These are phyloP conservation scores for Nakazawaea pomicola DNA, from an alignment of 805 yeast species.

Conservation along the genomic window DNA sequence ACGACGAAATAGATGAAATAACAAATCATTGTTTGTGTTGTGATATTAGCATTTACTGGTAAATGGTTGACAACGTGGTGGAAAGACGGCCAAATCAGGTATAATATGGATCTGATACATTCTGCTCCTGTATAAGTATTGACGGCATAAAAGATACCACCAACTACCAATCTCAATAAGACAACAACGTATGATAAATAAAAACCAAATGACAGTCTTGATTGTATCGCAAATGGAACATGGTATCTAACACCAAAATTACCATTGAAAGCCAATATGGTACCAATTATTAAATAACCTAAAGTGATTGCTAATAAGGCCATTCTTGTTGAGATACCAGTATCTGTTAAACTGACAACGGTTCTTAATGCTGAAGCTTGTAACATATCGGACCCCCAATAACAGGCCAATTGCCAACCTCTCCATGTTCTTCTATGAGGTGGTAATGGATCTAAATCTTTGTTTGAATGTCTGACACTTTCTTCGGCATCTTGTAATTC, in stretches of 20 bases:
- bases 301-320: constrained; percentile 17
- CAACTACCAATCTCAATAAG: constrained; percentile 28
- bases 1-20: constrained; percentile 28
- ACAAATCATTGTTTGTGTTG: constrained; percentile 25
- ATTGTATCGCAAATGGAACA: constrained; percentile 30
- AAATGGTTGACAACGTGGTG: constrained; percentile 19
- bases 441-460: constrained; percentile 19
- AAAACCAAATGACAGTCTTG: constrained; percentile 28
- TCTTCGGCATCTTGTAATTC: constrained; percentile 10
- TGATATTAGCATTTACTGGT: constrained; percentile 23
- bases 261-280: constrained; percentile 22
- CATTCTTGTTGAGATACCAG: constrained; percentile 20
- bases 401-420: constrained; percentile 19
- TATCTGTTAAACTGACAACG: constrained; percentile 16
- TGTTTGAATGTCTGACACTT: constrained; percentile 8
- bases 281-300: constrained; percentile 19
- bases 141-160: constrained; percentile 24
- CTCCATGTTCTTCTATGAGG: constrained; percentile 20
- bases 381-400: constrained; percentile 23
- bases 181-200: constrained; percentile 27
- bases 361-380: constrained; percentile 20
- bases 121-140: constrained; percentile 24
- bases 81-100: constrained; percentile 25
- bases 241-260: constrained; percentile 29
- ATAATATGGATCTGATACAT: constrained; percentile 24